Evolutionary conservation across 2,329 filamentous ascomycete genomes (phyloP), one percentile per base, ranked within the genome.

Genomic region (Gremmenia infestans): DNA sequence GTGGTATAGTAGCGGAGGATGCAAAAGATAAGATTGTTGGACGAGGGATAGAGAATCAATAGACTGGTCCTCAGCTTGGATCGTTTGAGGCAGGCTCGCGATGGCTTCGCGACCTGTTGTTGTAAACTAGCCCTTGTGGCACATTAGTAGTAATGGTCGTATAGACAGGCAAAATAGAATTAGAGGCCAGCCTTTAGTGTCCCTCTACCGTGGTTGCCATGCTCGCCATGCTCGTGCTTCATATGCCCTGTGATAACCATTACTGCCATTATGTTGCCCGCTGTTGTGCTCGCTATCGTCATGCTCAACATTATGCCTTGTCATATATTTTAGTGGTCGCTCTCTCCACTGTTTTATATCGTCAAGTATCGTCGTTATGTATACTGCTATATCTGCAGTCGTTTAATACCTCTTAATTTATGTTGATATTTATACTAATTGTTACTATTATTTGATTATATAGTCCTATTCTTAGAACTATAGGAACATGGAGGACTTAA

Each of bases 141-240:
- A 53, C 49, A 52, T 22, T 52, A 52, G 46, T 45, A 52, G 37
- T 46, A 52, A 52, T 52, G 19, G 37, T 52, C 37, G 39, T 52
- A 35, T 39, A 52, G 58, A 60, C 52, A 52, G 52, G 52, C 47
- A 58, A 56, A 62, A 61, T 58, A 54, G 46, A 52, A 50, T 58
- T 60, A 60, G 48, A 52, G 50, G 46, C 50, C 11, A 45, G 50
- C 37, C 17, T 52, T 45, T 52, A 12, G 50, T 45, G 22, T 52
- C 50, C 50, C 50, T 50, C 28, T 50, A 14, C 35, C 19, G 19
- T 2, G 19, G 1, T 19, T 19, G 19, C 19, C 19, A 19, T 19
- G 19, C 19, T 19, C 47, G 19, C 19, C 19, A 19, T 19, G 19
- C 19, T 19, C 47, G 22, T 57, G 50, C 39, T 53, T 59, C 32